Evolutionary conservation across 176 grass and related monocot species (phyloP).

Genomic region (Raddia distichophylla): DNA sequence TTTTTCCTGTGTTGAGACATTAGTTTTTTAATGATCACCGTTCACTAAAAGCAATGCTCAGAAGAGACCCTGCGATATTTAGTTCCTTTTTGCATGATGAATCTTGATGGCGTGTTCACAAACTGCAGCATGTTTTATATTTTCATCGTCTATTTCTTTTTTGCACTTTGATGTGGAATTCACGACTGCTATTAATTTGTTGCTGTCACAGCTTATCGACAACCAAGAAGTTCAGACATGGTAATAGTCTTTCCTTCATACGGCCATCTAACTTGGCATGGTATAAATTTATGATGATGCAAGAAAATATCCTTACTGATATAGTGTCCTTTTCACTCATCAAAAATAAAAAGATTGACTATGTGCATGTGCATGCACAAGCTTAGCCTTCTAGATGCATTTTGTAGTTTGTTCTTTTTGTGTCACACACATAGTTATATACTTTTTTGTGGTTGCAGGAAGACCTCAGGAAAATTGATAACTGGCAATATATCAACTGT

Average conservation of each 20-base stretch:
- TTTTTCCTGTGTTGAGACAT: too few relatives aligned
- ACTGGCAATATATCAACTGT: slow-evolving; percentile 91
- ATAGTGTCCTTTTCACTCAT: slow-evolving; percentile 20
- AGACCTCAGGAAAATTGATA: slow-evolving; percentile 84
- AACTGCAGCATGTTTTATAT: neutral
- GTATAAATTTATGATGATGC: neutral
- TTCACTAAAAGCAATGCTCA: too few relatives aligned
- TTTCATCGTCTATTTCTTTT: neutral
- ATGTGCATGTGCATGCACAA: slow-evolving; percentile 13
- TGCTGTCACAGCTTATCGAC: neutral
- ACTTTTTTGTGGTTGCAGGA: slow-evolving; percentile 61
- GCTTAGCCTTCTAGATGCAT: slow-evolving; percentile 13
- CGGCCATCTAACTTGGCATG: neutral
- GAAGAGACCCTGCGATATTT: too few relatives aligned
- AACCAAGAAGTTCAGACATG: neutral
- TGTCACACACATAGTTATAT: slow-evolving; percentile 21
- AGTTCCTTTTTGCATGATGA: neutral
- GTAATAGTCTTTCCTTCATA: slow-evolving; percentile 25
- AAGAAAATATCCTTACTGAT: slow-evolving; percentile 5
- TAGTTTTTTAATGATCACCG: too few relatives aligned
- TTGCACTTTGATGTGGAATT: neutral
- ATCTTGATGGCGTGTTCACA: slow-evolving; percentile 15
- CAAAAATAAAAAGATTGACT: slow-evolving; percentile 12
- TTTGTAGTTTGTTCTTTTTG: slow-evolving; percentile 21
- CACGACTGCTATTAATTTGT: slow-evolving; percentile 10